Evolutionary conservation across 169 alveolate genomes (phyloP), one percentile per base, ranked within the genome.

Genomic region (Plasmodium cynomolgi): DNA sequence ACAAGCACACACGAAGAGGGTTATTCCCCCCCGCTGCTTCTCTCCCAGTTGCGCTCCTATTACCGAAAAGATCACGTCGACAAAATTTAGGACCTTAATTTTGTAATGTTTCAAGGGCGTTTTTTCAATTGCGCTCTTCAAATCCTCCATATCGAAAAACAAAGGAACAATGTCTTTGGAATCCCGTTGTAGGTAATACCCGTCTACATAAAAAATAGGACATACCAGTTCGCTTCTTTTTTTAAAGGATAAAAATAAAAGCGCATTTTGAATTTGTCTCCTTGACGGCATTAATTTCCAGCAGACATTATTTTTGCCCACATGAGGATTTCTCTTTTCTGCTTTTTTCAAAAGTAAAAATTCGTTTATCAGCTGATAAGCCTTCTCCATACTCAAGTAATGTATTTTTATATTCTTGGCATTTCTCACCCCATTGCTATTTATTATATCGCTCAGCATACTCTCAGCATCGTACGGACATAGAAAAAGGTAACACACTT

Each of bases 401-500:
- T 88, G 90, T 74, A 88, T 34, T 31, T 88, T 88, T 62, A 88
- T 80, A 79, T 88, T 88, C 41, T 68, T 81, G 29, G 20, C 26
- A 88, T 88, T 79, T 31, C 71, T 79, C 56, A 88, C 83, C n/a
- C 94, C 83, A 62, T 88, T 88, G 82, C 54, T 79, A 79, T 62
- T 88, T 88, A 58, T 68, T n/a, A 88, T 79, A 58, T 88, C 90
- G 8, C 77, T 80, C 34, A 88, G n/a, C 94, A 80, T 80, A 80
- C 23, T 80, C 68, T 88, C 94, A 15, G 94, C 94, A 58, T 88
- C 94, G 83, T 88, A 17, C 71, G 94, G 94, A 80, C 94, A 88
- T 47, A 88, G 54, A 79, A 88, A 88, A 68, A 88, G 37, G 34
- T 88, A 88, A 88, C 90, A 77, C 20, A 88, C 90, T 50, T 88